Evolutionary conservation across 371 early-diverging fungal genomes (phyloP).

Genomic region (Mortierella polycephala): DNA sequence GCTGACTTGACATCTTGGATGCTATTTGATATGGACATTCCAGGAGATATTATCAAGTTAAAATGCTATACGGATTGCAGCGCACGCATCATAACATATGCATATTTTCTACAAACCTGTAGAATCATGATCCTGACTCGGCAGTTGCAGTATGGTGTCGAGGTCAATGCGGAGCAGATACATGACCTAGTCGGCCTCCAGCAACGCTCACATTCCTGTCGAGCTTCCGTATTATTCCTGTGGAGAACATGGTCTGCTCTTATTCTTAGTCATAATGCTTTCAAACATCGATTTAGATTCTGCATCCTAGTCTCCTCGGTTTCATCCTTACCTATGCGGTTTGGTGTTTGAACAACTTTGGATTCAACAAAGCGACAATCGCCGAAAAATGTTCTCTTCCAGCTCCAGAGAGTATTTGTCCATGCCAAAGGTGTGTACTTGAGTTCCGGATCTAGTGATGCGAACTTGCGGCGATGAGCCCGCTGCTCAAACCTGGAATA

Average conservation of each 20-base stretch:
- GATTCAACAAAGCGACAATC: slow-evolving; percentile 43
- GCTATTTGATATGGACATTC: slow-evolving; percentile 3
- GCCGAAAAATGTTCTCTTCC: slow-evolving; percentile 52
- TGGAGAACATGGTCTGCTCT: slow-evolving; percentile 21
- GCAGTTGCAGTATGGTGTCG: slow-evolving; percentile 53
- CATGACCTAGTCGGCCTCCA: slow-evolving; percentile 51
- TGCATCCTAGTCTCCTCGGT: neutral
- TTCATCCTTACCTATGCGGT: slow-evolving; percentile 36
- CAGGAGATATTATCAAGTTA: neutral
- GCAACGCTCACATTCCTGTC: slow-evolving; percentile 42
- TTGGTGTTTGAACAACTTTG: slow-evolving; percentile 36
- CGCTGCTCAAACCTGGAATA: slow-evolving; percentile 48
- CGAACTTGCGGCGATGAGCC: slow-evolving; percentile 43
- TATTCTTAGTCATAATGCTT: neutral
- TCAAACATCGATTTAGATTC: neutral
- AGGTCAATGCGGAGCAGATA: slow-evolving; percentile 46
- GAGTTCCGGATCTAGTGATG: slow-evolving; percentile 34
- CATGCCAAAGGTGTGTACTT: slow-evolving; percentile 40
- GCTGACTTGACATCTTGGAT: slow-evolving; percentile 55
- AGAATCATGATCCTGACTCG: slow-evolving; percentile 50
- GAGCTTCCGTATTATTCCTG: slow-evolving; percentile 23
- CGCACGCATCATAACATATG: neutral
- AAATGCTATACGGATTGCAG: neutral
- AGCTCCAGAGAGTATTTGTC: slow-evolving; percentile 53
- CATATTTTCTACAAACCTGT: slow-evolving; percentile 21